Conservation (phyloP, 2,329 filamentous ascomycete species). For the Zarea fungicola region DNA sequence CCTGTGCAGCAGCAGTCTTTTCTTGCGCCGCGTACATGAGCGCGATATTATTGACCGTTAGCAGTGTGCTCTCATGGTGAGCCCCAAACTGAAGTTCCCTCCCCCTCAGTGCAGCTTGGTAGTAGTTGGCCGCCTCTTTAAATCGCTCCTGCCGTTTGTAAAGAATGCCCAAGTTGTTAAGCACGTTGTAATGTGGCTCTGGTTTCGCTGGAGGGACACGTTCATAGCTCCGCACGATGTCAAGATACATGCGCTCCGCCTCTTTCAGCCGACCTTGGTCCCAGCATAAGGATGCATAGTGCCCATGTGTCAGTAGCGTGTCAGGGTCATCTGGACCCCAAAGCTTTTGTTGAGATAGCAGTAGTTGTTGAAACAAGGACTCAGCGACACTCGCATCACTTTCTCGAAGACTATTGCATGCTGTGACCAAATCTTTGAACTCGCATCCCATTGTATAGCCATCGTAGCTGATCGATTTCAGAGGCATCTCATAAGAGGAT, state of each 20-base stretch:
- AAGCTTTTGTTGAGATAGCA: background rate
- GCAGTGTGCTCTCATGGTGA: background rate
- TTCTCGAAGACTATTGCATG: background rate
- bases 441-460: conserved; percentile 3
- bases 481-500: background rate
- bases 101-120: conserved; percentile 1
- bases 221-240: background rate
- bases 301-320: conserved; percentile 1
- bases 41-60: background rate
- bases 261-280: background rate
- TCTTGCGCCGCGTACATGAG: conserved; percentile 1
- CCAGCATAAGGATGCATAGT: background rate
- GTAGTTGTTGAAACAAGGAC: background rate
- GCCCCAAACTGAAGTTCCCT: background rate
- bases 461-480: conserved; percentile 2
- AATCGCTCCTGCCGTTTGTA: conserved; percentile 2
- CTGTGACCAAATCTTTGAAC: background rate
- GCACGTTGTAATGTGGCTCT: conserved; percentile 1
- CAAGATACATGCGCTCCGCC: background rate
- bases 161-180: conserved; percentile 1
- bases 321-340: conserved; percentile 2
- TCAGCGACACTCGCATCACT: background rate
- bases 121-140: background rate
- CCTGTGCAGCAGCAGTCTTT: background rate
- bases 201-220: background rate